Conservation (phyloP, 257 asterid species). For the Penstemon davidsonii region DNA sequence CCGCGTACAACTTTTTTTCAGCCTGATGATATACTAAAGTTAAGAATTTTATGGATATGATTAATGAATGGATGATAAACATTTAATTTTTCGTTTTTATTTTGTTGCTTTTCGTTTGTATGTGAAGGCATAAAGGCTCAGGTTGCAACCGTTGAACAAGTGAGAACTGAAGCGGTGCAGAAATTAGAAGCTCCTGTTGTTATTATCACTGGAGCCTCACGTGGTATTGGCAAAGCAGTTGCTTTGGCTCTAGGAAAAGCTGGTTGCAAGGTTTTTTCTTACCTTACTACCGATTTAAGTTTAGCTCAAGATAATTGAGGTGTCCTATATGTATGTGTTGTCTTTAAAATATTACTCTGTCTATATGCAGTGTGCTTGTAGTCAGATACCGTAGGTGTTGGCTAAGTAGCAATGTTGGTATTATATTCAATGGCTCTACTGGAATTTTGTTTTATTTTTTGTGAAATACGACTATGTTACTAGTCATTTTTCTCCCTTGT, state of each 20-base stretch:
- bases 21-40: no score
- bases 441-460: neutral
- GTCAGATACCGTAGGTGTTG: neutral
- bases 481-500: neutral
- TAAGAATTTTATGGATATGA: no score
- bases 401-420: neutral
- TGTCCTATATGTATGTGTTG: neutral
- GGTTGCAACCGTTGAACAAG: conserved; percentile 46
- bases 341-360: neutral
- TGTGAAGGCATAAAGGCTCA: conserved; percentile 51
- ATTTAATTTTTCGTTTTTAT: neutral
- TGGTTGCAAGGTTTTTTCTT: conserved; percentile 53
- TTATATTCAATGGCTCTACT: neutral
- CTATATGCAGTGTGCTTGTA: neutral
- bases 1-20: no score
- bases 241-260: conserved; percentile 61
- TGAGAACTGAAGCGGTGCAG: conserved; percentile 31
- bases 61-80: neutral
- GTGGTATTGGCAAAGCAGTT: conserved; percentile 69
- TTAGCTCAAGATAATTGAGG: neutral
- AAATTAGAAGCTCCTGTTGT: conserved; percentile 55
- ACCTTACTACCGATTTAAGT: neutral
- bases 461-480: neutral
- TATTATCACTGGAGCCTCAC: conserved; percentile 63
- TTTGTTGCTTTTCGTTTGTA: neutral